Conservation (phyloP, 495 filamentous ascomycete species). For the Aspergillus ostianus region DNA sequence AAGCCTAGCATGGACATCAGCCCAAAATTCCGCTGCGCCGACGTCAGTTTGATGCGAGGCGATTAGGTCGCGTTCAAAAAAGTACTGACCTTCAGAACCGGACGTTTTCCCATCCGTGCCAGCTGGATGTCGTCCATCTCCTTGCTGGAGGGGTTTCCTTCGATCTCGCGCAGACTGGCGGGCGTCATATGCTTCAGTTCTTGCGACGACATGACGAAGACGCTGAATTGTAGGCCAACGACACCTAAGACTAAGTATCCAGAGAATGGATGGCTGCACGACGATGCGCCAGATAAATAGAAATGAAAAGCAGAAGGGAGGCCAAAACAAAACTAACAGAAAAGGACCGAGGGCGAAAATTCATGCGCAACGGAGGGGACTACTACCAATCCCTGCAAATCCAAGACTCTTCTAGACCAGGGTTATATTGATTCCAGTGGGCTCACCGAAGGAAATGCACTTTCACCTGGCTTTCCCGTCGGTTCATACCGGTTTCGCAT, state of each 20-base stretch:
- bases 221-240: neutral
- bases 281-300: neutral
- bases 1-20: constrained; percentile 52
- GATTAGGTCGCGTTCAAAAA: neutral
- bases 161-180: constrained; percentile 11
- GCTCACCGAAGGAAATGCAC: neutral
- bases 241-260: neutral
- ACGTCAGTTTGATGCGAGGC: neutral
- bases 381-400: neutral
- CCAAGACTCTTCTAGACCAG: neutral
- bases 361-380: neutral
- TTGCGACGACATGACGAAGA: constrained; percentile 14
- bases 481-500: neutral
- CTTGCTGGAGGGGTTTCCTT: constrained; percentile 19
- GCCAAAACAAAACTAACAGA: neutral
- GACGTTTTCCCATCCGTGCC: constrained; percentile 50
- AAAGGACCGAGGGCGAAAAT: neutral
- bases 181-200: constrained; percentile 15
- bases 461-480: neutral
- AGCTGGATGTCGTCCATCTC: constrained; percentile 40
- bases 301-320: neutral
- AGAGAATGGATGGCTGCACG: neutral
- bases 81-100: constrained; percentile 32
- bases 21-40: constrained; percentile 44
- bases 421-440: neutral